Percentiles rank a stretch among this genome's conserved stretches.
Evolutionary conservation across 805 yeast genomes (phyloP).

Genomic region (Kurtzmaniella cleridarum): DNA sequence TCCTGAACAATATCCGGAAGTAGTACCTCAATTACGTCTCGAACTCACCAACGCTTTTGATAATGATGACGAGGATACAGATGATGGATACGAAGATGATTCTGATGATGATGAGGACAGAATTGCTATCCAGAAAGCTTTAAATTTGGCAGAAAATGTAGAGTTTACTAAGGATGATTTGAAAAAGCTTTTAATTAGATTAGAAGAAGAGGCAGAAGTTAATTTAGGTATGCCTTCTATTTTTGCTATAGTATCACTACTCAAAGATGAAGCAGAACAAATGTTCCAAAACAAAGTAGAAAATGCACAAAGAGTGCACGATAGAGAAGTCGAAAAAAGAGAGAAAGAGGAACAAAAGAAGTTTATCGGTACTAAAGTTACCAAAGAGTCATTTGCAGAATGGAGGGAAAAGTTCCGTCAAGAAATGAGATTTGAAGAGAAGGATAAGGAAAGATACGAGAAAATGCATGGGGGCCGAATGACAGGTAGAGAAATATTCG

Average conservation of each 20-base stretch:
- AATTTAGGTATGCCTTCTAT: conserved; percentile 90
- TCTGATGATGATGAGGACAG: conserved; percentile 44
- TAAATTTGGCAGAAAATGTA: conserved; percentile 54
- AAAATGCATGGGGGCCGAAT: conserved; percentile 69
- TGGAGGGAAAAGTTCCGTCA: conserved; percentile 74
- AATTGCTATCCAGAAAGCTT: conserved; percentile 36
- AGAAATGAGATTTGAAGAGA: conserved; percentile 66
- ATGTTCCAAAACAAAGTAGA: conserved; percentile 56
- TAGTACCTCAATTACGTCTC: conserved; percentile 54
- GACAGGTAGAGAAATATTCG: conserved; percentile 88
- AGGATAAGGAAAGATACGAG: conserved; percentile 46
- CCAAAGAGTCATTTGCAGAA: conserved; percentile 59
- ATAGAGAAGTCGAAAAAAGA: conserved; percentile 51
- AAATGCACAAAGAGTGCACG: conserved; percentile 50
- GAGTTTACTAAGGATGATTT: conserved; percentile 49
- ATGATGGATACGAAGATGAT: conserved; percentile 33
- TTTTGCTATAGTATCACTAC: conserved; percentile 68
- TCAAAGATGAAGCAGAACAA: conserved; percentile 78
- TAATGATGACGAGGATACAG: conserved; percentile 20
- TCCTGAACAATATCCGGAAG: conserved; percentile 80
- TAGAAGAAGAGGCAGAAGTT: conserved; percentile 61
- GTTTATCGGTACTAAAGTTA: conserved; percentile 86
- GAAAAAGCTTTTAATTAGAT: conserved; percentile 30
- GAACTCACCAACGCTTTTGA: conserved; percentile 20
- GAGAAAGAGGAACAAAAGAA: conserved; percentile 86